These are phyloP conservation scores for Trichoderma sp. DNA, from an alignment of 2,329 filamentous ascomycete species.

Conservation along the genomic window DNA sequence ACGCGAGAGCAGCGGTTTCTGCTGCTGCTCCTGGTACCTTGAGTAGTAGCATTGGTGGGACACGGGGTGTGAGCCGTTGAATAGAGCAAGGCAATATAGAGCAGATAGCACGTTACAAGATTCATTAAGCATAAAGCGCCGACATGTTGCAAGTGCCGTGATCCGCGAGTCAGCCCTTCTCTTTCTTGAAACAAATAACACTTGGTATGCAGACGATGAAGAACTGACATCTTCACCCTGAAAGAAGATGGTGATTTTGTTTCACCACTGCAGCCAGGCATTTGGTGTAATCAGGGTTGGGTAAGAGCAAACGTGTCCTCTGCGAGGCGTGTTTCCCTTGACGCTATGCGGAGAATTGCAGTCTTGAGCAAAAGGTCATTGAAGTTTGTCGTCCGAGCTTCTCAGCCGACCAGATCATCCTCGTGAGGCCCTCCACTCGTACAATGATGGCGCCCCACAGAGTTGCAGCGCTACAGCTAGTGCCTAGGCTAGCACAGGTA, in stretches of 20 bases:
- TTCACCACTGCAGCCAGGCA: not conserved
- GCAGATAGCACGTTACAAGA: not conserved
- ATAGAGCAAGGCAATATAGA: not conserved
- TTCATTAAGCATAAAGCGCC: slow-evolving; percentile 1
- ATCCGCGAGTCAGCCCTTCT: not conserved
- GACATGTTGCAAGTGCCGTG: not conserved
- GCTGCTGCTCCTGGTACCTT: not conserved
- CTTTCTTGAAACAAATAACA: not conserved
- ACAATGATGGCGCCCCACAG: not conserved
- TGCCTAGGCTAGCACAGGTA: not conserved
- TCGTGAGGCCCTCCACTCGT: not conserved
- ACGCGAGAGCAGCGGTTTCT: not conserved
- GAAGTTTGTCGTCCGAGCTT: slow-evolving; percentile 1
- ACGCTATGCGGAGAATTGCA: not conserved
- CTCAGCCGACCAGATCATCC: slow-evolving; percentile 2
- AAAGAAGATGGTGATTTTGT: not conserved
- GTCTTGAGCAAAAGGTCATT: not conserved
- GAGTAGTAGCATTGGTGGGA: not conserved
- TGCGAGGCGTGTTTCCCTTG: not conserved
- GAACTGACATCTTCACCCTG: not conserved
- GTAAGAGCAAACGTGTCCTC: not conserved
- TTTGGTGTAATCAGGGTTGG: not conserved
- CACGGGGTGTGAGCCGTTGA: not conserved
- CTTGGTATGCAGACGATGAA: not conserved
- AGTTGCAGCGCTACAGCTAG: not conserved